Base-by-base conservation (phyloP, 208 protist species). In the Wallacemonas sp. region DNA sequence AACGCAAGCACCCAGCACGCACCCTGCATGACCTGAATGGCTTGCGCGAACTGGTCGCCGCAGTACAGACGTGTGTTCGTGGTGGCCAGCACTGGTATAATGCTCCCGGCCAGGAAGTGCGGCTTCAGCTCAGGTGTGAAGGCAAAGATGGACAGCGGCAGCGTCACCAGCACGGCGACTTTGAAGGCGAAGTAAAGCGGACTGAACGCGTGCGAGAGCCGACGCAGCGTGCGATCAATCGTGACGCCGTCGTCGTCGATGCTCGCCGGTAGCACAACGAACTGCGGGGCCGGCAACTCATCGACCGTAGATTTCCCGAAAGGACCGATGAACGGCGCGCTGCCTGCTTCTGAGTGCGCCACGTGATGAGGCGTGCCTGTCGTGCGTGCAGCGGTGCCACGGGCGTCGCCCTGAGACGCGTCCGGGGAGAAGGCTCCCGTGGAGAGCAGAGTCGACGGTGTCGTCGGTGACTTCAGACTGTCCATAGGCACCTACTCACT, bases 31-130 rank as follows among this genome's bases (percentile, higher is more conserved):
- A 62, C 55, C 36, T 62, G 55, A 5, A 62, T 37, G 22, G 38
- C 39, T 26, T 62, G 34, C 29, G 55, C 55, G 22, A 62, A 37
- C 55, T 62, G 55, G n/a, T 62, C 55, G 10, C 55, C 55, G 37
- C 55, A 62, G 27, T 48, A 62, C 55, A 62, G 27, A 15, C 55
- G 55, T 8, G 55, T 62, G 55, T 62, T 62, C 10, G 55, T 48
- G 24, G 55, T 62, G 5, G 55, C 55, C 9, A 62, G 38, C 38
- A 62, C 55, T 33, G 55, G 55, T 3, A 62, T 27, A 15, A 62
- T 44, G 22, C 38, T 44, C 3, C 55, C 55, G 34, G 39, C 55
- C 27, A 48, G 37, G 21, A 62, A 62, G 36, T 62, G 22, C 39
- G 55, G 55, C 22, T 48, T 42, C 4, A 29, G 27, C 34, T 48